A percentile compares a stretch with the other conserved stretches of the same genome.
Evolutionary conservation across 2,329 filamentous ascomycete genomes (phyloP).

Genomic region (Paramyrothecium sp.): DNA sequence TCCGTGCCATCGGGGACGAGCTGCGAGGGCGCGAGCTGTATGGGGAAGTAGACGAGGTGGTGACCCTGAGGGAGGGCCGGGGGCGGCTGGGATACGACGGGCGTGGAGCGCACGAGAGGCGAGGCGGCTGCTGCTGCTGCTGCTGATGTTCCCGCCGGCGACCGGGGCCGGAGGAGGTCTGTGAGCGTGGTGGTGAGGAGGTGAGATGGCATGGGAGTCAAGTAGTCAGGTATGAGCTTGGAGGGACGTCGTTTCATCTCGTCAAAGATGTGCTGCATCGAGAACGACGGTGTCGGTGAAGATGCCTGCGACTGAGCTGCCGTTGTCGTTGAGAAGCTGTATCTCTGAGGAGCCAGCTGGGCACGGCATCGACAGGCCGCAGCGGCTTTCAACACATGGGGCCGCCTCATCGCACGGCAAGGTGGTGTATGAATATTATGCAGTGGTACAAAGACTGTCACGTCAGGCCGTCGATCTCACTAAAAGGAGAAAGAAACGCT

Average conservation of each 20-base stretch:
- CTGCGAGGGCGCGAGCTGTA: conserved; percentile 56
- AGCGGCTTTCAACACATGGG: too few species aligned
- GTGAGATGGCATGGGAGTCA: conserved; percentile 60
- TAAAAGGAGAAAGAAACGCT: too few species aligned
- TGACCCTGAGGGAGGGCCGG: conserved; percentile 62
- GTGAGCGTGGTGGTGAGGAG: conserved; percentile 63
- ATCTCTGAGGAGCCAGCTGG: not conserved
- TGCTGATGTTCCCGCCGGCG: not conserved
- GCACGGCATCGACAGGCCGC: too few species aligned
- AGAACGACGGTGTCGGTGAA: not conserved
- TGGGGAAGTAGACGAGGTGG: conserved; percentile 86
- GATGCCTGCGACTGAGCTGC: conserved; percentile 4
- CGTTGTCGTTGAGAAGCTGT: conserved; percentile 2
- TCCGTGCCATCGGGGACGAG: conserved; percentile 86
- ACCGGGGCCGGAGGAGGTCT: conserved; percentile 43
- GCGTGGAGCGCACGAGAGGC: conserved; percentile 4
- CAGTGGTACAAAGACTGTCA: too few species aligned
- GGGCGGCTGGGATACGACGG: conserved; percentile 18
- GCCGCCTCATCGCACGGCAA: too few species aligned
- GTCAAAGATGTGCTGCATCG: conserved; percentile 2
- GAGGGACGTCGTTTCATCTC: conserved; percentile 22
- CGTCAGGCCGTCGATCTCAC: too few species aligned
- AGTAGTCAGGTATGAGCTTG: conserved; percentile 40
- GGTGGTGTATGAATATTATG: too few species aligned
- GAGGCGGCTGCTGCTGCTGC: not conserved